Percentiles rank a stretch among this genome's conserved stretches.
Evolutionary conservation across 805 yeast genomes (phyloP).

Genomic region (Nakazawaea laoshanensis): DNA sequence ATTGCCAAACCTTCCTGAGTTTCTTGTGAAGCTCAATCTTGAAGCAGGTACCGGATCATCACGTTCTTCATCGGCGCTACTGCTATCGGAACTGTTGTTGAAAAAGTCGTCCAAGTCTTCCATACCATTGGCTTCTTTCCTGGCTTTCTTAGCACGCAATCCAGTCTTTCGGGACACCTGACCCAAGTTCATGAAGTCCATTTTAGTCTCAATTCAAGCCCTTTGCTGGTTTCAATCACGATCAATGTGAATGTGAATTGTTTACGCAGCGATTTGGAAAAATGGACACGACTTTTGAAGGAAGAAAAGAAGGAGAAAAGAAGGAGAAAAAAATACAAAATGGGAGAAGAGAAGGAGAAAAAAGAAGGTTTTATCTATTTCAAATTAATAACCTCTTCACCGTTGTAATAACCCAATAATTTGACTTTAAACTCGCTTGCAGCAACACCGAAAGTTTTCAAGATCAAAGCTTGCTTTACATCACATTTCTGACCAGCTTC

Average conservation of each 20-base stretch:
- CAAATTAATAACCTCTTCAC: constrained; percentile 28
- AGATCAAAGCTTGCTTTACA: constrained; percentile 82
- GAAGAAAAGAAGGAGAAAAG: neutral
- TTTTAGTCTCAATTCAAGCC: constrained; percentile 8
- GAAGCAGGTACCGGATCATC: constrained; percentile 18
- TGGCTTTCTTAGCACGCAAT: constrained; percentile 35
- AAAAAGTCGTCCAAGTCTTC: constrained; percentile 68
- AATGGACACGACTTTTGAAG: neutral
- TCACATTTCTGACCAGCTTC: constrained; percentile 72
- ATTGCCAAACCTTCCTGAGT: neutral
- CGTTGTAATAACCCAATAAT: constrained; percentile 70
- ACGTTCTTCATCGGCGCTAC: constrained; percentile 11
- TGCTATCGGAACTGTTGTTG: constrained; percentile 16
- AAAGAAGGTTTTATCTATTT: neutral
- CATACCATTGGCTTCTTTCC: constrained; percentile 51
- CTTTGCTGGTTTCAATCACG: neutral
- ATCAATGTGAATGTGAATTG: neutral
- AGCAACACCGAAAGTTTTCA: constrained; percentile 94
- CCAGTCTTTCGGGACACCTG: constrained; percentile 62
- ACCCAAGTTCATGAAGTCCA: constrained; percentile 44
- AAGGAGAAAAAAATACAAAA: neutral
- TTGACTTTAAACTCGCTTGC: constrained; percentile 84
- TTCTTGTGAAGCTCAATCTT: constrained; percentile 1
- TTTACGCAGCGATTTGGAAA: no score
- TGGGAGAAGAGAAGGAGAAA: neutral